Evolutionary conservation across 441 rosid genomes (phyloP), one percentile per base, ranked within the genome.

Genomic region (Syzygium syzygioides): DNA sequence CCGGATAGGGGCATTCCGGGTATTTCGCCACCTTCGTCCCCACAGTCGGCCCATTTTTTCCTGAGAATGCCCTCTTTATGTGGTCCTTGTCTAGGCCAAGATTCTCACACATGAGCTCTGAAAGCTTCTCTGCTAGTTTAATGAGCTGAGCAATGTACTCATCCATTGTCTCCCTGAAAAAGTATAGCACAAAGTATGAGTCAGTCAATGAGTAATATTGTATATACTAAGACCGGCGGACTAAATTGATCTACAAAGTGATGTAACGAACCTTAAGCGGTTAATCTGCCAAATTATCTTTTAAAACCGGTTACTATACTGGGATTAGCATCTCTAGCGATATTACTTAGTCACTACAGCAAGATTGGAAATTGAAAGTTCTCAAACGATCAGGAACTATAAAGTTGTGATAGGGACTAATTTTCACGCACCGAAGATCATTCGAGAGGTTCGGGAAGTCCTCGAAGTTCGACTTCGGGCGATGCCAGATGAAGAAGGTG

Each of bases 71-170:
- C 4, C 90, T 90, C 90, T 89, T 93, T 88, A 93, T 92, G 91
- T 91, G 89, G 85, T 91, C 90, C 26, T 93, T 90, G 62, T 90
- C 93, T 52, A 98, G 89, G 48, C 97, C 95, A 59, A 98, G 99
- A 91, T 95, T 98, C 94, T 94, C 98, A 79, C 94, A 92, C 94
- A 96, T 95, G 89, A 95, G 94, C 86, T 93, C 95, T 2, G 97
- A 93, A 71, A 96, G 93, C 62, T 91, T 91, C 94, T 96, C 98
- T 34, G 98, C 96, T 20, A 97, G 93, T 88, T 93, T 92, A 71
- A 95, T 91, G 66, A 97, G 89, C 87, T 94, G 96, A 89, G 91
- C 88, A 52, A 95, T 92, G 93, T 97, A 96, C 87, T 94, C 96
- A 30, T 95, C 96, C 94, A 96, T 93, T 28, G 95, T 88, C 91